phyloP scores from a whole-genome alignment of 805 yeast genomes.

The Yarrowia deformans region DNA sequence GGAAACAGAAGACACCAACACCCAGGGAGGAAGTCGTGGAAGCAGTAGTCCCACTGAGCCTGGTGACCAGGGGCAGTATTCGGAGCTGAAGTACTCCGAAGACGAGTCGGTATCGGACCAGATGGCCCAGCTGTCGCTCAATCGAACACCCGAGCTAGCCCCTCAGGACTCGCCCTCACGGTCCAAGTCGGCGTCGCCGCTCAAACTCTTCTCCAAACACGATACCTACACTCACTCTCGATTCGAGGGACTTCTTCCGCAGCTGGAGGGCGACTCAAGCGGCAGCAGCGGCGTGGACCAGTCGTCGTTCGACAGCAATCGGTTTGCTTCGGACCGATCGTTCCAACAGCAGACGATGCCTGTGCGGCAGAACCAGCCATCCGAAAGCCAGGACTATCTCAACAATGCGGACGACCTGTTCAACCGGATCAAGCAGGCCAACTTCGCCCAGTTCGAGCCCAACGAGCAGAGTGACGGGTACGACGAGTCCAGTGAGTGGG shows the following conservation, averaged over 20 bases:
- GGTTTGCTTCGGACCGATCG: conserved; percentile 15
- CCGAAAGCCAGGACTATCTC: conserved; percentile 43
- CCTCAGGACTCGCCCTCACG: conserved; percentile 17
- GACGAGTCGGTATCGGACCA: background rate
- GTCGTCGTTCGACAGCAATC: conserved; percentile 34
- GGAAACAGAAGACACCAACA: conserved; percentile 31
- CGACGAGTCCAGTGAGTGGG: conserved; percentile 35
- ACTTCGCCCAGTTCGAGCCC: conserved; percentile 2
- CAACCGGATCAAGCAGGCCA: conserved; percentile 42
- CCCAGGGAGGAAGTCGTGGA: background rate
- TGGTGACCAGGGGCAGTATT: background rate
- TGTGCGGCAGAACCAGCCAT: conserved; percentile 5
- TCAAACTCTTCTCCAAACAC: conserved; percentile 46
- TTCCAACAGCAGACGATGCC: conserved; percentile 10
- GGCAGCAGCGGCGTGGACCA: background rate
- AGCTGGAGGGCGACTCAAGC: conserved; percentile 39
- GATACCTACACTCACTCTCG: conserved; percentile 47
- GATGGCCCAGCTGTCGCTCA: conserved; percentile 21
- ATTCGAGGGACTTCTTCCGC: conserved; percentile 46
- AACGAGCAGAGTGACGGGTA: conserved; percentile 5
- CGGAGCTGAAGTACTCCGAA: background rate
- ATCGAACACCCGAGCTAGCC: background rate
- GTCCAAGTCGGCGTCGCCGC: conserved; percentile 40
- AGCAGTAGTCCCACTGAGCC: background rate
- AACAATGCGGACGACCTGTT: conserved; percentile 47